Evolutionary conservation across 441 rosid species (phyloP).

Genomic region (Viola pubescens): DNA sequence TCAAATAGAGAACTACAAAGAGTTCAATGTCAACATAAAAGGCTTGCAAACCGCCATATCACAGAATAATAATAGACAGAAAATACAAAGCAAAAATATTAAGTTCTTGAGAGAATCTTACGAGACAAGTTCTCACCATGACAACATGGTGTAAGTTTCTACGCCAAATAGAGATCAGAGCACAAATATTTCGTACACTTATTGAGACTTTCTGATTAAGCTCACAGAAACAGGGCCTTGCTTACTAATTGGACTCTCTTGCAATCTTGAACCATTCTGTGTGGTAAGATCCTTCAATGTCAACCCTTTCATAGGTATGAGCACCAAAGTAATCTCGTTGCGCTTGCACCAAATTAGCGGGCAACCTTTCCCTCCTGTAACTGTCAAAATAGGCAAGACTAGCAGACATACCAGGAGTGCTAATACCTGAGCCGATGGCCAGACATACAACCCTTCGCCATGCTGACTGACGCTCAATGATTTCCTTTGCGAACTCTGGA

Average conservation of each 20-base stretch:
- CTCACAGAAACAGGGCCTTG: neutral
- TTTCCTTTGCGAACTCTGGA: constrained; percentile 91
- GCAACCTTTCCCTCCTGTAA: constrained; percentile 67
- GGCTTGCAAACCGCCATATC: no score
- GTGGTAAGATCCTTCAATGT: constrained; percentile 78
- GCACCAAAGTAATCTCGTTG: constrained; percentile 93
- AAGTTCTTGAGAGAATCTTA: no score
- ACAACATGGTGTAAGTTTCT: constrained; percentile 12
- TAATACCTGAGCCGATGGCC: constrained; percentile 81
- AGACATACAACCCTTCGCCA: constrained; percentile 87
- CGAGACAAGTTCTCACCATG: no score
- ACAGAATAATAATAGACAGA: no score
- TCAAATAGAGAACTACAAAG: no score
- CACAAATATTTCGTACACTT: constrained; percentile 23
- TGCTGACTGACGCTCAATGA: constrained; percentile 73
- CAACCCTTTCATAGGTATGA: constrained; percentile 83
- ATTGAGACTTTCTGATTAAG: constrained; percentile 12
- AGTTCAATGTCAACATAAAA: no score
- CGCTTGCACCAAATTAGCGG: constrained; percentile 90
- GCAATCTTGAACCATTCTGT: constrained; percentile 97
- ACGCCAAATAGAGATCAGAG: constrained; percentile 15
- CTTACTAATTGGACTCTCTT: constrained; percentile 44
- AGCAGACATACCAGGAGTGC: constrained; percentile 88
- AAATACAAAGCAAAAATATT: no score
- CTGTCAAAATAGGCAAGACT: constrained; percentile 93